phyloP scores from a whole-genome alignment of 768 basidiomycete genomes.

The Lyophyllum shimeji region DNA sequence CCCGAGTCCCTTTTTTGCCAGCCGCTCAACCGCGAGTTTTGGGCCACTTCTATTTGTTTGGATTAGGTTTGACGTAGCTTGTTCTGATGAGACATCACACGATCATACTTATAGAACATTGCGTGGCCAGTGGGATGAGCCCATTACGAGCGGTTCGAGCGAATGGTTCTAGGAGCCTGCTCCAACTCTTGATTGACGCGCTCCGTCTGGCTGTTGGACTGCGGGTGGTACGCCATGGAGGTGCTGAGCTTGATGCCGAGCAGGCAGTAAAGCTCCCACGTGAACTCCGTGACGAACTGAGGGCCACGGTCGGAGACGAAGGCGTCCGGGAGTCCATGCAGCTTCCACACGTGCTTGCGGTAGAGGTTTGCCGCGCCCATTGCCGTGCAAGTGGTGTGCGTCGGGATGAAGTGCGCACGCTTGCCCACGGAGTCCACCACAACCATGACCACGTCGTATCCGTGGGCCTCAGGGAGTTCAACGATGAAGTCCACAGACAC shows the following conservation, averaged over 20 bases:
- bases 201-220: conserved; percentile 8
- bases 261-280: neutral
- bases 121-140: neutral
- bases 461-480: neutral
- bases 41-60: neutral
- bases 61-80: neutral
- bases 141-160: neutral
- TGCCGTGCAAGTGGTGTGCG: neutral
- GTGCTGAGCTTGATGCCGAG: neutral
- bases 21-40: neutral
- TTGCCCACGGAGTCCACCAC: neutral
- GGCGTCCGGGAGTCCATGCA: neutral
- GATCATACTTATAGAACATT: neutral
- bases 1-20: neutral
- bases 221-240: conserved; percentile 2
- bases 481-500: neutral
- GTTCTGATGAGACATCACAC: neutral
- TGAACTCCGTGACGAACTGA: conserved; percentile 5
- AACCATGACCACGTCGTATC: conserved; percentile 3
- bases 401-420: neutral
- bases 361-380: conserved; percentile 1
- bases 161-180: conserved; percentile 1
- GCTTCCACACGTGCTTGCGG: conserved; percentile 1
- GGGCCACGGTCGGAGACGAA: conserved; percentile 3
- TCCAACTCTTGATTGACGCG: conserved; percentile 9